Evolutionary conservation across 352 stramenopile genomes (phyloP).

Genomic region (Globisporangium paroecandrum): DNA sequence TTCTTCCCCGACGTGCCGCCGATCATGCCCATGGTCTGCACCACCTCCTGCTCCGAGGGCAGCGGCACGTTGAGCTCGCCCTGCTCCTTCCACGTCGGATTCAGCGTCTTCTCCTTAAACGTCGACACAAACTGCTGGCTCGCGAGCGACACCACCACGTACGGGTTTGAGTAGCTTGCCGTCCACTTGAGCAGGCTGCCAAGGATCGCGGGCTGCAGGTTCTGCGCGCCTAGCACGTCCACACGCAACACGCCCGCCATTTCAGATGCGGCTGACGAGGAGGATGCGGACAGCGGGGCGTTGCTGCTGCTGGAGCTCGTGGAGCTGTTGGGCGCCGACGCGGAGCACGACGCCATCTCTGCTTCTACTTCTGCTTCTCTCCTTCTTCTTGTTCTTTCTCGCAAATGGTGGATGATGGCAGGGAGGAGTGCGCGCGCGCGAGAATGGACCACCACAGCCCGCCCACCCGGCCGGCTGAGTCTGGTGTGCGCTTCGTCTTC

Average conservation of each 20-base stretch:
- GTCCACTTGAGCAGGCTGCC: conserved; percentile 70
- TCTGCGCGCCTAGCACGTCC: conserved; percentile 54
- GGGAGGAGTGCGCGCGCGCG: not conserved
- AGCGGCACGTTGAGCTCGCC: conserved; percentile 47
- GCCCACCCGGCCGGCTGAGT: not conserved
- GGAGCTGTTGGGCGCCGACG: not conserved
- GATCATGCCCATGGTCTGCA: conserved; percentile 36
- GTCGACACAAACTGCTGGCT: conserved; percentile 53
- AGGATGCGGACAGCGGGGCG: conserved; percentile 8
- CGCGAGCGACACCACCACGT: conserved; percentile 52
- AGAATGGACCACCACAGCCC: conserved; percentile 4
- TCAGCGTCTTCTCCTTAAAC: conserved; percentile 45
- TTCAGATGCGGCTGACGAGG: conserved; percentile 1
- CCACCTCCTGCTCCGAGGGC: conserved; percentile 51
- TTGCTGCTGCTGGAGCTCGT: conserved; percentile 7
- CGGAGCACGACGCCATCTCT: conserved; percentile 35
- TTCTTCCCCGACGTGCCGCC: conserved; percentile 20
- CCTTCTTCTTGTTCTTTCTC: conserved; percentile 4
- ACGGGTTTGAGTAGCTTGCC: conserved; percentile 64
- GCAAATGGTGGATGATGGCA: not conserved
- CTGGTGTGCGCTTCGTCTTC: conserved; percentile 5
- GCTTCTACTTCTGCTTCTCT: conserved; percentile 4
- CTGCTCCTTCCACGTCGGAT: conserved; percentile 68
- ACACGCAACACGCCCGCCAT: conserved; percentile 49
- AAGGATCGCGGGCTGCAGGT: conserved; percentile 53